Evolutionary conservation across 192 early-diverging fungal genomes (phyloP), one percentile per base, ranked within the genome.

Genomic region (Globomyces pollinis-pini): DNA sequence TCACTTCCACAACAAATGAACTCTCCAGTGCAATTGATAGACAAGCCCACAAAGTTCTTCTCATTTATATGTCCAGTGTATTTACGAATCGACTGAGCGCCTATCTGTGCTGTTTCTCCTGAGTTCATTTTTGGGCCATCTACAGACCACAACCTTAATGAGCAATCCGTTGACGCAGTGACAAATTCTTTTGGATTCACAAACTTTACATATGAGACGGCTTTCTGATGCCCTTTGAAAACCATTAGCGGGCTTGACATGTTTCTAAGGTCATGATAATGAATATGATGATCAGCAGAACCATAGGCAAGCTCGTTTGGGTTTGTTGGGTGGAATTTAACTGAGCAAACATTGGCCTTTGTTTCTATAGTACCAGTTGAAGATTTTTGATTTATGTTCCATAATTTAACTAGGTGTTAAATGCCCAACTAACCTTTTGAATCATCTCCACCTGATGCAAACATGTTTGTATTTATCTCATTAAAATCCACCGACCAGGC

Each of bases 21-120:
- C 44, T 95, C 89, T 0, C 69, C 65, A 12, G 75, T 75, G 8
- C 55, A 66, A 47, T 85, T 85, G 4, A 86, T 76, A 23, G 84
- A 86, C 56, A 98, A 73, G 1, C 95, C 95, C 3, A 96, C 95
- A 90, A 98, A 98, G 73, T 96, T 96, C 74, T 90, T 92, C 62
- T 94, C 91, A 61, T 98, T 98, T 7, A 72, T 43, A 64, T 98
- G 95, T 4, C 94, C 94, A 5, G 75, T 68, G 68, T 79, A 98
- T 13, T 87, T 87, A 24, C 90, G 72, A 3, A 76, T 64, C 49
- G 84, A 90, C n/a, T n/a, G n/a, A n/a, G n/a, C n/a, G n/a, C n/a
- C n/a, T n/a, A n/a, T n/a, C n/a, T n/a, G n/a, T n/a, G n/a, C n/a
- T 8, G 69, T 28, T 2, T 57, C 45, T 0, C 36, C 38, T 11